Percentiles rank a stretch among this genome's conserved stretches.
phyloP scores from a whole-genome alignment of 805 yeast genomes.

The Lipomyces yamadae region DNA sequence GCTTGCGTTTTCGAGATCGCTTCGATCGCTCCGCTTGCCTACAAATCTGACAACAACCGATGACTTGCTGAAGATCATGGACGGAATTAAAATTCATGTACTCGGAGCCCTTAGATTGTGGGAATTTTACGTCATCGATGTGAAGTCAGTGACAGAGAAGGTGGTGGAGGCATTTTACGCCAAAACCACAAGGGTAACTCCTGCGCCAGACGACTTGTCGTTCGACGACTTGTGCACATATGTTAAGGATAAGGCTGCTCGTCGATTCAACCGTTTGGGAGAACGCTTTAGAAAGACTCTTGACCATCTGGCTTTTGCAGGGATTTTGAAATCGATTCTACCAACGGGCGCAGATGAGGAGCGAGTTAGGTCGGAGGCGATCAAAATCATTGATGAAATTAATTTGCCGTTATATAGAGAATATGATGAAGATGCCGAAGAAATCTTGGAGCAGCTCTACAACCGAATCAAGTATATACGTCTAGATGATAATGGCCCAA shows the following conservation, averaged over 20 bases:
- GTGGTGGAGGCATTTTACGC: constrained; percentile 37
- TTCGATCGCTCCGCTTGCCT: constrained; percentile 67
- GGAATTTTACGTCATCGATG: constrained; percentile 84
- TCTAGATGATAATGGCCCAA: constrained; percentile 81
- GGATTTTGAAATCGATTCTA: constrained; percentile 51
- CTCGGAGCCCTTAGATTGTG: constrained; percentile 71
- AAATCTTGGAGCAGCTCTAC: constrained; percentile 69
- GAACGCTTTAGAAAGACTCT: constrained; percentile 62
- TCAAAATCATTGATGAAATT: constrained; percentile 67
- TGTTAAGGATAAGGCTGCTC: constrained; percentile 30
- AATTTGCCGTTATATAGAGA: constrained; percentile 71
- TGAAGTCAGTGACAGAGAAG: constrained; percentile 49
- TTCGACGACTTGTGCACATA: constrained; percentile 32
- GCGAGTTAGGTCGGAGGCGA: constrained; percentile 39
- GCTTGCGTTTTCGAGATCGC: constrained; percentile 63
- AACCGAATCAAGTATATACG: constrained; percentile 79
- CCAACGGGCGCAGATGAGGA: constrained; percentile 47
- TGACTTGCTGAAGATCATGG: constrained; percentile 67
- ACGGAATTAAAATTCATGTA: constrained; percentile 71
- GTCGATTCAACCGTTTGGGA: constrained; percentile 50
- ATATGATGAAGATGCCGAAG: constrained; percentile 73
- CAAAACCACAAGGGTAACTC: constrained; percentile 20
- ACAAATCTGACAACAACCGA: constrained; percentile 54
- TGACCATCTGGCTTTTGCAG: constrained; percentile 56
- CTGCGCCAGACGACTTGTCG: constrained; percentile 29